Evolutionary conservation across 768 basidiomycete species (phyloP).

Genomic region (Macrolepiota dolichaula): DNA sequence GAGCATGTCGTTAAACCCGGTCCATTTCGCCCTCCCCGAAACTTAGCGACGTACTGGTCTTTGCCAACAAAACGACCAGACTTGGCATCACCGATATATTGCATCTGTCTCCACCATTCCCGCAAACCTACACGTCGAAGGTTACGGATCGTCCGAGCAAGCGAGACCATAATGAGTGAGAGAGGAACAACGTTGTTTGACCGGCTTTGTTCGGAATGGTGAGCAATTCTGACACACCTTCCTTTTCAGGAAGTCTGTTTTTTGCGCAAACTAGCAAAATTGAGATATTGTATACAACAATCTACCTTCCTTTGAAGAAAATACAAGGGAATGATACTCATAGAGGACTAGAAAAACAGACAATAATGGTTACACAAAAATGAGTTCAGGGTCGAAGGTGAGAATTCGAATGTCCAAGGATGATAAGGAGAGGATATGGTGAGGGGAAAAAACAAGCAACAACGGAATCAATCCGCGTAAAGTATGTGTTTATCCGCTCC

Average conservation of each 20-base stretch:
- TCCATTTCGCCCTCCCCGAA: constrained; percentile 5
- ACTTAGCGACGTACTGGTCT: constrained; percentile 67
- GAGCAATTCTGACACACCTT: background rate
- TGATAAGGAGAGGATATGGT: background rate
- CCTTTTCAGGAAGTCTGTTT: background rate
- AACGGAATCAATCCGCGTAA: constrained; percentile 59
- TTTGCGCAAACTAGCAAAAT: background rate
- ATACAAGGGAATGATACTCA: constrained; percentile 8
- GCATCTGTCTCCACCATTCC: constrained; percentile 90
- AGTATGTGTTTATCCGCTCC: constrained; percentile 80
- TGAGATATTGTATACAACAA: constrained; percentile 7
- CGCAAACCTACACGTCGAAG: constrained; percentile 71
- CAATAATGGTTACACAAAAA: constrained; percentile 10
- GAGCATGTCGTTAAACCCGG: constrained; percentile 1
- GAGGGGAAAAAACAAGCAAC: background rate
- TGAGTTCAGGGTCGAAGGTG: background rate
- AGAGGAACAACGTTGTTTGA: constrained; percentile 23
- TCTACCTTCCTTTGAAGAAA: background rate
- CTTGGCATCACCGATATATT: constrained; percentile 95
- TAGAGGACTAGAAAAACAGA: background rate
- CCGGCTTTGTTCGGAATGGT: constrained; percentile 27
- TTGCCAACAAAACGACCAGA: constrained; percentile 70
- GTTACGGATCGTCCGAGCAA: constrained; percentile 73
- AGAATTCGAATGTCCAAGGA: background rate
- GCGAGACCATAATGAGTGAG: constrained; percentile 56